These are phyloP conservation scores for Aspergillus melleus DNA, from an alignment of 2,329 filamentous ascomycete genomes.

Conservation along the genomic window DNA sequence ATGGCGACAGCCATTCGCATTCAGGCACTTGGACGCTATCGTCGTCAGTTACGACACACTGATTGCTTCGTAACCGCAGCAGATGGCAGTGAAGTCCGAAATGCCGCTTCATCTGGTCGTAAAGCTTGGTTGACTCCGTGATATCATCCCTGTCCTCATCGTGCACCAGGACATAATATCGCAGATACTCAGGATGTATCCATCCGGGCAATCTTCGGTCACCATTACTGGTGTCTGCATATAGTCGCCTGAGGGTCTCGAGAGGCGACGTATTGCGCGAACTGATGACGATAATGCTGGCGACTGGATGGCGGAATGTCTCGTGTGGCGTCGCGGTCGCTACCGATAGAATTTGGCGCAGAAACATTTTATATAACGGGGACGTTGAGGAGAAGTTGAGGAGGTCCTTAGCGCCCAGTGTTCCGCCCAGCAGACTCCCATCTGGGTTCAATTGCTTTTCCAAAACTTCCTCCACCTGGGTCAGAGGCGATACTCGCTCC, in stretches of 20 bases:
- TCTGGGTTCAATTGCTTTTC: slow-evolving; percentile 75
- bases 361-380: slow-evolving; percentile 81
- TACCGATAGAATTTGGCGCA: slow-evolving; percentile 79
- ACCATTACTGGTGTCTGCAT: slow-evolving; percentile 79
- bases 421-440: slow-evolving; percentile 53
- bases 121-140: slow-evolving; percentile 80
- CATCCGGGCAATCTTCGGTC: slow-evolving; percentile 73
- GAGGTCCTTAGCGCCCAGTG: slow-evolving; percentile 31
- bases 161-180: slow-evolving; percentile 95
- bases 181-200: slow-evolving; percentile 87
- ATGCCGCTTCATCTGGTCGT: slow-evolving; percentile 99
- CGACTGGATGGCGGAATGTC: slow-evolving; percentile 91
- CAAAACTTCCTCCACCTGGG: slow-evolving; percentile 76
- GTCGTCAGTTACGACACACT: slow-evolving; percentile 86
- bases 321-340: slow-evolving; percentile 80
- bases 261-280: slow-evolving; percentile 82
- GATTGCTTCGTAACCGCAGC: slow-evolving; percentile 77
- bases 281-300: slow-evolving; percentile 91
- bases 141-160: slow-evolving; percentile 97
- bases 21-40: slow-evolving; percentile 79
- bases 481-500: slow-evolving; percentile 38
- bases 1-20: slow-evolving; percentile 85
- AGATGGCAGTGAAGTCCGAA: slow-evolving; percentile 95
- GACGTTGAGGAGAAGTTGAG: slow-evolving; percentile 53
- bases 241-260: slow-evolving; percentile 80